phyloP scores from a whole-genome alignment of 257 asterid species.

The Solanum virginianum region DNA sequence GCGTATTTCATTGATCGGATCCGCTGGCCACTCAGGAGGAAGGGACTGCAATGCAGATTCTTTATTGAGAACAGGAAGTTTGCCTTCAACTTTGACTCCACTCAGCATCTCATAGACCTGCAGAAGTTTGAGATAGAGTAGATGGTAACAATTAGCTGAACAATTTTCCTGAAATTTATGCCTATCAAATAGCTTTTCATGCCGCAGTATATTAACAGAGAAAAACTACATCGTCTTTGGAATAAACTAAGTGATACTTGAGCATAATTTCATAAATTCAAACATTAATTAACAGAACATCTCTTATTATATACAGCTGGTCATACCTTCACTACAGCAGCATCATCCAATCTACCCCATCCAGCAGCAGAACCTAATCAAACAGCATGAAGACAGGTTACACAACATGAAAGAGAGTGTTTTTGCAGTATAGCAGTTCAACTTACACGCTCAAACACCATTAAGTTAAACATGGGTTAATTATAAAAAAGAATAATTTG shows the following conservation, averaged over 20 bases:
- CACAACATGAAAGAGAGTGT: background rate
- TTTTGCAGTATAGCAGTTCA: background rate
- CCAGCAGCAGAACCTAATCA: slow-evolving; percentile 94
- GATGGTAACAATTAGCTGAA: background rate
- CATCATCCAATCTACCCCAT: slow-evolving; percentile 96
- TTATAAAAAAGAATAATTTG: background rate
- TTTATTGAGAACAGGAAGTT: slow-evolving; percentile 51
- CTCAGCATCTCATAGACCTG: slow-evolving; percentile 95
- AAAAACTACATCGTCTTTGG: background rate
- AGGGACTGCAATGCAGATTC: slow-evolving; percentile 58
- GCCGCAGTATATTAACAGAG: background rate
- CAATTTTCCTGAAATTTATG: background rate
- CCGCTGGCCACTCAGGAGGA: slow-evolving; percentile 77
- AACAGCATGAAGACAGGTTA: background rate
- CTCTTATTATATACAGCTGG: background rate
- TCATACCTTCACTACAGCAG: slow-evolving; percentile 87
- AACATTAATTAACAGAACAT: background rate
- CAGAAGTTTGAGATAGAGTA: background rate
- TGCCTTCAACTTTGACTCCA: slow-evolving; percentile 88
- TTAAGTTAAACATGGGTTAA: background rate
- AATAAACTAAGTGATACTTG: background rate
- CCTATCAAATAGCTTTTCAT: background rate
- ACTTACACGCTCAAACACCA: background rate
- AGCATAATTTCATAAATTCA: background rate
- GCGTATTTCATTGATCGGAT: slow-evolving; percentile 54